Base-by-base conservation (phyloP, 306 rosid genomes). In the Quercus variabilis region DNA sequence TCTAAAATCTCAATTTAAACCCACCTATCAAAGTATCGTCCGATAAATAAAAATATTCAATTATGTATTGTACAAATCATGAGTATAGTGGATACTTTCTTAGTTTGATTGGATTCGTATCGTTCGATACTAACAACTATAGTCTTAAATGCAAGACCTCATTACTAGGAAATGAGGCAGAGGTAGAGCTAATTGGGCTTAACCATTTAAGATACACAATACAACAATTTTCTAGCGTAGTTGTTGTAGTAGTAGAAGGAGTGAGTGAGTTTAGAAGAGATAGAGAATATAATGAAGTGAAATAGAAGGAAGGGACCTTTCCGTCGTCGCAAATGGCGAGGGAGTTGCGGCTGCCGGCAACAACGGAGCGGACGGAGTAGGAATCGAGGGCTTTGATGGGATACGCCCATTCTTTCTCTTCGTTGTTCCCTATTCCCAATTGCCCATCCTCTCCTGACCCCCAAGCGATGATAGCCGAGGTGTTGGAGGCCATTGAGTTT, bases 401-500 rank as follows among this genome's bases (percentile, higher is more conserved):
- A 83, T 89, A 91, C 4, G 87, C 96, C 83, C 88, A 76, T 33
- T 91, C 99, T 55, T 72, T 91, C 33, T 96, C 99, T 46, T 93
- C 98, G 80, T 92, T 82, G 76, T 70, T 86, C 1, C 98, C 99
- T 23, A 93, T 76, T 77, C 99, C 99, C 35, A 96, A 71, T 79
- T 93, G 99, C 0, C 99, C 98, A 56, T 96, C 99, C 90, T 96
- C 98, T 5, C 99, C 99, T 0, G 99, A 91, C 26, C 99, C 99
- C 98, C 99, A 38, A 38, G 46, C 8, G 46, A 38, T 38, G 46
- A 38, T 38, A 38, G 46, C 46, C 11, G 46, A 38, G 43, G 43
- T 38, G 43, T 38, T 38, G 10, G 43, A 7, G 46, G 46, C 46
- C 46, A 38, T 38, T 38, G 1, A 7, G 46, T 38, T 38, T 38